Percentiles rank a stretch among this genome's conserved stretches.
Evolutionary conservation across 1,284 basidiomycete genomes (phyloP).

Genomic region (Cutaneotrichosporon sp.): DNA sequence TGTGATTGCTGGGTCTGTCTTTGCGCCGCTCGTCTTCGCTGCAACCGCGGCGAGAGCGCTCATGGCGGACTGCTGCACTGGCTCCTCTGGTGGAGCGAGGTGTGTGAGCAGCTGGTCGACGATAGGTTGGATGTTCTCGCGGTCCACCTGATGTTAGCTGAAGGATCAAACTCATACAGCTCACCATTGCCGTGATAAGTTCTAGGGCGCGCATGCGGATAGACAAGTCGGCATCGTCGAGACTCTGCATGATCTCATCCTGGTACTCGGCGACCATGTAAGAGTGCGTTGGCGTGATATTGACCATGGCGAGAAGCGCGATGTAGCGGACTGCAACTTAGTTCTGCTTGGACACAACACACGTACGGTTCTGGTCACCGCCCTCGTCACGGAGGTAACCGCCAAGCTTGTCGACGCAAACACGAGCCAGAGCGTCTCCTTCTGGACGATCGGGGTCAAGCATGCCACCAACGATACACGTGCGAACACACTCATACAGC

Average conservation of each 20-base stretch:
- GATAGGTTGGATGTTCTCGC: constrained; percentile 77
- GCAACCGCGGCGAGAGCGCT: constrained; percentile 31
- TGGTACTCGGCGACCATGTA: constrained; percentile 88
- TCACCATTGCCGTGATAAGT: constrained; percentile 85
- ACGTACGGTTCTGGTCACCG: constrained; percentile 80
- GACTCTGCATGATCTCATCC: constrained; percentile 80
- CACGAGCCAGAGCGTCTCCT: constrained; percentile 75
- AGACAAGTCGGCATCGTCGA: constrained; percentile 90
- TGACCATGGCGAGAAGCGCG: constrained; percentile 86
- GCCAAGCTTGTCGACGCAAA: constrained; percentile 90
- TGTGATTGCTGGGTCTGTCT: constrained; percentile 27
- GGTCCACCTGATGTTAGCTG: constrained; percentile 59
- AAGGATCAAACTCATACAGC: constrained; percentile 17
- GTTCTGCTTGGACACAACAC: background rate
- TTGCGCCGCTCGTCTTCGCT: constrained; percentile 13
- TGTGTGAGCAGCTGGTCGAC: constrained; percentile 82
- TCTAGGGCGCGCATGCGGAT: constrained; percentile 94
- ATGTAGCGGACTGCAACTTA: constrained; percentile 80
- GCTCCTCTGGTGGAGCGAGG: constrained; percentile 61
- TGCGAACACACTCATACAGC: constrained; percentile 96
- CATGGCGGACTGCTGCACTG: constrained; percentile 32
- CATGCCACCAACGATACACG: constrained; percentile 97
- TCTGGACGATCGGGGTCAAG: constrained; percentile 62
- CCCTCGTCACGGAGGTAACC: constrained; percentile 77
- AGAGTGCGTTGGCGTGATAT: constrained; percentile 90